A percentile compares a stretch with the other conserved stretches of the same genome.
These are phyloP conservation scores for Evernia prunastri DNA, from an alignment of 495 filamentous ascomycete genomes.

Conservation along the genomic window DNA sequence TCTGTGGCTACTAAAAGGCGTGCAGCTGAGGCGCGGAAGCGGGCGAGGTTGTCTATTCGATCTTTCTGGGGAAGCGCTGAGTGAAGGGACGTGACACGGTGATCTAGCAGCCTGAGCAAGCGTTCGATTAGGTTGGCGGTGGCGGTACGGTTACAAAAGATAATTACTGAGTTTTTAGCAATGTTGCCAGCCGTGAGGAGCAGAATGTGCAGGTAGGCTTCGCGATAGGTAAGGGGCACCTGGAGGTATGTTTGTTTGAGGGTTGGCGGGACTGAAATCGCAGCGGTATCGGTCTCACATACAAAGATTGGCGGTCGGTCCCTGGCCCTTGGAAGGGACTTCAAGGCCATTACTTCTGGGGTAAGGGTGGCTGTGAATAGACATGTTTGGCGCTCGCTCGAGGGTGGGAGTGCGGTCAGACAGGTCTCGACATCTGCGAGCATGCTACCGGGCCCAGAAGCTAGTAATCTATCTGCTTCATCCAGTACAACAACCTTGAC, in stretches of 20 bases:
- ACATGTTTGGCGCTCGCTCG: constrained; percentile 70
- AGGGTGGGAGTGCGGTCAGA: constrained; percentile 67
- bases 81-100: constrained; percentile 87
- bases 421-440: constrained; percentile 88
- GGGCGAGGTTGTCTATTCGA: constrained; percentile 75
- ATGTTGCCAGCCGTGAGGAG: constrained; percentile 72
- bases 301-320: constrained; percentile 73
- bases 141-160: constrained; percentile 89
- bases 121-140: constrained; percentile 87
- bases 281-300: constrained; percentile 72
- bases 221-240: constrained; percentile 79
- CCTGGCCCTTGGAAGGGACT: constrained; percentile 59
- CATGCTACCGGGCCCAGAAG: constrained; percentile 73
- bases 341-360: constrained; percentile 79
- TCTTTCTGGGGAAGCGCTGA: constrained; percentile 75
- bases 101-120: constrained; percentile 72
- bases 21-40: constrained; percentile 87
- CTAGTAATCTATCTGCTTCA: constrained; percentile 88
- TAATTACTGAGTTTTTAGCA: constrained; percentile 62
- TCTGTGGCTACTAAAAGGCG: constrained; percentile 91
- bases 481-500: constrained; percentile 86
- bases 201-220: constrained; percentile 88
- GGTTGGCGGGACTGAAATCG: constrained; percentile 64
- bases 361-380: constrained; percentile 98
- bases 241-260: constrained; percentile 80